Evolutionary conservation across 805 yeast genomes (phyloP).

Genomic region (Wickerhamiella kazuoi): DNA sequence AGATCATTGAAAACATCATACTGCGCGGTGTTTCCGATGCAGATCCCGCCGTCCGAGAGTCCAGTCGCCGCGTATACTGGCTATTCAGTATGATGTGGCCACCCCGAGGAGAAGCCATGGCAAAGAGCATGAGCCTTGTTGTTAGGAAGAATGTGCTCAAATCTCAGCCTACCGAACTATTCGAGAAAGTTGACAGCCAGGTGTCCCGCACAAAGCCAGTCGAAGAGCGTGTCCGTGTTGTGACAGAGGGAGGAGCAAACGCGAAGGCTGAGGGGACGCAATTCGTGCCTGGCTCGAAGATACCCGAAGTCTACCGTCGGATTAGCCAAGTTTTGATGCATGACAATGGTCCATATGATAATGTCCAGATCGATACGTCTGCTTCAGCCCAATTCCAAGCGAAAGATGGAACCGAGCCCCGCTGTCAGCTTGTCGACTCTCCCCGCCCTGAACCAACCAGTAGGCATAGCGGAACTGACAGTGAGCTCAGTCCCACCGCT

Average conservation of each 20-base stretch:
- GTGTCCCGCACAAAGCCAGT: too few species aligned
- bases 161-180: slow-evolving; percentile 3
- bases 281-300: background rate
- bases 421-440: too few species aligned
- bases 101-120: slow-evolving; percentile 27
- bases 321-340: background rate
- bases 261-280: too few species aligned
- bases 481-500: too few species aligned
- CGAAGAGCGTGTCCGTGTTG: too few species aligned
- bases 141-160: slow-evolving; percentile 4
- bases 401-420: too few species aligned
- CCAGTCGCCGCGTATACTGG: slow-evolving; percentile 65
- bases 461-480: too few species aligned
- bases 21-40: slow-evolving; percentile 57
- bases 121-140: slow-evolving; percentile 12
- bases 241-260: too few species aligned
- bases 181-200: background rate
- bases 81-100: slow-evolving; percentile 39
- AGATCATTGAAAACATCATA: slow-evolving; percentile 36
- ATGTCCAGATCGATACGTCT: too few species aligned
- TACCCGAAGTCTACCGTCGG: background rate
- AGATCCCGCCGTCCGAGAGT: slow-evolving; percentile 59
- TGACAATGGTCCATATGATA: too few species aligned
- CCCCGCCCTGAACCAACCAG: too few species aligned
- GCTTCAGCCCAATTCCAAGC: too few species aligned